Evolutionary conservation across 352 stramenopile species (phyloP).

Genomic region (Elongisporangium anandrum): DNA sequence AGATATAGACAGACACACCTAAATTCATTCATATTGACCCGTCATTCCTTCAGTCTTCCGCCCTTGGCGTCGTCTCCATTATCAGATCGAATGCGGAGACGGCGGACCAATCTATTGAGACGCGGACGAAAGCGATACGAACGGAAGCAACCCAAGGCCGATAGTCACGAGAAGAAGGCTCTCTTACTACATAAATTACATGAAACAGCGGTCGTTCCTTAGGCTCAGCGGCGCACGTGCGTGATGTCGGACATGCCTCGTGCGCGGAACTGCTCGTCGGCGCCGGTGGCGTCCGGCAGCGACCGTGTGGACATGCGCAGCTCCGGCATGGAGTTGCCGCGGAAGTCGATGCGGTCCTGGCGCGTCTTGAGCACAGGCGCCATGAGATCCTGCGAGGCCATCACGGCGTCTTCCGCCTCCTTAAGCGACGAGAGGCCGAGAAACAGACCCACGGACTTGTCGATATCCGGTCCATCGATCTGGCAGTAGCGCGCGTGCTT

Average conservation of each 20-base stretch:
- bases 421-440: slow-evolving; percentile 40
- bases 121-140: no score
- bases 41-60: no score
- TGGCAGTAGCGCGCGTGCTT: slow-evolving; percentile 33
- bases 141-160: no score
- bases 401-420: slow-evolving; percentile 28
- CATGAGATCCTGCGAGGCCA: slow-evolving; percentile 22
- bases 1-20: slow-evolving; percentile 2
- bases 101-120: no score
- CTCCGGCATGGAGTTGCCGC: slow-evolving; percentile 60
- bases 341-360: slow-evolving; percentile 68
- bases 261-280: slow-evolving; percentile 17
- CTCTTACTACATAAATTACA: neutral
- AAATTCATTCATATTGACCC: neutral
- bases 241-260: slow-evolving; percentile 27
- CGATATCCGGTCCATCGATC: slow-evolving; percentile 46
- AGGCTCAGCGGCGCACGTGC: neutral
- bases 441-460: slow-evolving; percentile 65
- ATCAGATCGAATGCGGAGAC: no score
- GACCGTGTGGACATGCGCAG: slow-evolving; percentile 46
- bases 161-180: neutral
- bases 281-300: slow-evolving; percentile 16
- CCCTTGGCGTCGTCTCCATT: no score
- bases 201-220: slow-evolving; percentile 1
- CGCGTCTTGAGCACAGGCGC: slow-evolving; percentile 41